Evolutionary conservation across 345 rosid species (phyloP).

Genomic region (Syzygium aqueum): DNA sequence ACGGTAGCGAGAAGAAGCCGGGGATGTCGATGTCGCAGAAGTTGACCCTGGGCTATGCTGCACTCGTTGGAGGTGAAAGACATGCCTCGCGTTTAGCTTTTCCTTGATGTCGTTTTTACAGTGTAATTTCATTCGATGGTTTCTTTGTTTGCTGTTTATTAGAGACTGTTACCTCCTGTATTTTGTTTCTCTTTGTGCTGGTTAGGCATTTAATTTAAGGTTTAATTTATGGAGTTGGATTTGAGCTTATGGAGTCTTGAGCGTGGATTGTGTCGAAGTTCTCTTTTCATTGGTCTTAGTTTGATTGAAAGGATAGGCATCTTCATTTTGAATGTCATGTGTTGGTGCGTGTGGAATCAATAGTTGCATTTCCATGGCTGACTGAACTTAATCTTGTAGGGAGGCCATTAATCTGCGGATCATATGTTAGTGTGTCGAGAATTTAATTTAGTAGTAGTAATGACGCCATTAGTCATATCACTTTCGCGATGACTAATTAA

Average conservation of each 20-base stretch:
- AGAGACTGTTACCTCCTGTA: background rate
- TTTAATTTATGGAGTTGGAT: background rate
- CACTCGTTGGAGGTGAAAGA: background rate
- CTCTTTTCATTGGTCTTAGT: background rate
- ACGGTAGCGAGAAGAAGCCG: slow-evolving; percentile 23
- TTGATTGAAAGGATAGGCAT: background rate
- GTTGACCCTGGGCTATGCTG: background rate
- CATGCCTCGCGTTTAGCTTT: background rate
- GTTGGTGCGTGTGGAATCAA: background rate
- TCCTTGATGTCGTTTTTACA: background rate
- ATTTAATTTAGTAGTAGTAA: background rate
- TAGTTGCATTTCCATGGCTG: background rate
- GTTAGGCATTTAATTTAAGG: background rate
- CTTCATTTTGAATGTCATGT: background rate
- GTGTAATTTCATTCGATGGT: background rate
- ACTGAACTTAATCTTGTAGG: background rate
- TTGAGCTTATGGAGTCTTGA: background rate
- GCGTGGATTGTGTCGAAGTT: background rate
- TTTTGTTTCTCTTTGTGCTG: background rate
- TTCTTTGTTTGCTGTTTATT: background rate
- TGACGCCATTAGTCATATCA: background rate
- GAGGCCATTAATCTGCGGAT: background rate
- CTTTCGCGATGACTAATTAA: background rate
- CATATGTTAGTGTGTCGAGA: background rate
- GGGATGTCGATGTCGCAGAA: slow-evolving; percentile 56